phyloP scores from a whole-genome alignment of 768 basidiomycete genomes.

The Mycena galericulata region DNA sequence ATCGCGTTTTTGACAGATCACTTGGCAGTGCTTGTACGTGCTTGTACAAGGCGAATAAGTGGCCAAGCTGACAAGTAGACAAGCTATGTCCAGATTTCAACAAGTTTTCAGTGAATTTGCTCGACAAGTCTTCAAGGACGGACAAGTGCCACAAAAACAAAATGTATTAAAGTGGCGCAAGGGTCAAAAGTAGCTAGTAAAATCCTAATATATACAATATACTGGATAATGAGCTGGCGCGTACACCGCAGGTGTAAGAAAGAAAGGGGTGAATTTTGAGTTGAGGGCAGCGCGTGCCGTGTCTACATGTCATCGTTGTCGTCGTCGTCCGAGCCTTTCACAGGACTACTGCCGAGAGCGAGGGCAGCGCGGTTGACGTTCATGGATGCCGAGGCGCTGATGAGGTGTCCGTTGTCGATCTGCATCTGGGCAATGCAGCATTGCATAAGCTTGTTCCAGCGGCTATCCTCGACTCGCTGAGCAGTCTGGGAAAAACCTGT shows the following conservation, averaged over 20 bases:
- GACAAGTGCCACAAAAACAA: not conserved
- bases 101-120: not conserved
- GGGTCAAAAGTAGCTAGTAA: not conserved
- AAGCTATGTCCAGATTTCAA: not conserved
- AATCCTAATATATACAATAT: not conserved
- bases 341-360: constrained; percentile 4
- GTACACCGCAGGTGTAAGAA: not conserved
- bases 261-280: not conserved
- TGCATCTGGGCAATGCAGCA: not conserved
- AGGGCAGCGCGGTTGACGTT: not conserved
- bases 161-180: not conserved
- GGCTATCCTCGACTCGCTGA: not conserved
- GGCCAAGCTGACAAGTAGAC: not conserved
- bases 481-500: not conserved
- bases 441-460: not conserved
- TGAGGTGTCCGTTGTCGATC: not conserved
- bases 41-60: not conserved
- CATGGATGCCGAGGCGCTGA: not conserved
- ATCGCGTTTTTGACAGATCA: not conserved
- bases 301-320: not conserved
- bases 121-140: not conserved
- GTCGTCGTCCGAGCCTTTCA: not conserved
- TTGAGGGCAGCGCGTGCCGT: not conserved
- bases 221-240: not conserved
- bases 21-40: not conserved